Percentiles rank a stretch among this genome's conserved stretches.
Evolutionary conservation across 208 protist genomes (phyloP).

Genomic region (Porcisia hertigi): DNA sequence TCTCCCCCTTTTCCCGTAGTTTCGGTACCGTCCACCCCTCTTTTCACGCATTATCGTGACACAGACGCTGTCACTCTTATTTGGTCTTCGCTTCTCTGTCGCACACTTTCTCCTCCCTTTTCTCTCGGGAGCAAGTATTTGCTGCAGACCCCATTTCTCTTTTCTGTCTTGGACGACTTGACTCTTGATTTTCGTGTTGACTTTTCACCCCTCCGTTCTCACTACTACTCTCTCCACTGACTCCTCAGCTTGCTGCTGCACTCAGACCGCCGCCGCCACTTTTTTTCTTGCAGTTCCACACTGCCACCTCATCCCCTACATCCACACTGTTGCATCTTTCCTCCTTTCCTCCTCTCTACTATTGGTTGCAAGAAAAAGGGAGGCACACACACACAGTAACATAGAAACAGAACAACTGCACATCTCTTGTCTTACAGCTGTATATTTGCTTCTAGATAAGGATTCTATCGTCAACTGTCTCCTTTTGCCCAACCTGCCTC

Average conservation of each 20-base stretch:
- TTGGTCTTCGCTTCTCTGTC: background rate
- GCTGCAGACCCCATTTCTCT: background rate
- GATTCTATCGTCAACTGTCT: background rate
- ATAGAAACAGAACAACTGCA: too few relatives aligned
- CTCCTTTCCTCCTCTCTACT: background rate
- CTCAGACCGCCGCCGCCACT: too few relatives aligned
- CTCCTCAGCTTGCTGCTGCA: too few relatives aligned
- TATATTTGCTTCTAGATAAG: too few relatives aligned
- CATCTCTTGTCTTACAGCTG: too few relatives aligned
- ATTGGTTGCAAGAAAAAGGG: background rate
- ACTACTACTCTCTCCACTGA: background rate
- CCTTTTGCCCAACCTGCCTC: background rate
- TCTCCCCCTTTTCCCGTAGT: background rate
- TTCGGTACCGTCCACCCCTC: background rate
- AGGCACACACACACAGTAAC: too few relatives aligned
- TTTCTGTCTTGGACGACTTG: background rate
- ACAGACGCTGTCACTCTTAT: background rate
- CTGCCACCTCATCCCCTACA: too few relatives aligned
- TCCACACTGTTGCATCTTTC: background rate
- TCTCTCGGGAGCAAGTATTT: background rate
- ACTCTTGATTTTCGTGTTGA: background rate
- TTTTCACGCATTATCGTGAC: constrained; percentile 1
- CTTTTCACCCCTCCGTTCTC: background rate
- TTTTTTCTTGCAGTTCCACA: too few relatives aligned
- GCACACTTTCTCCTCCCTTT: background rate